phyloP scores from a whole-genome alignment of 2,329 filamentous ascomycete species.

The Periconia digitata region DNA sequence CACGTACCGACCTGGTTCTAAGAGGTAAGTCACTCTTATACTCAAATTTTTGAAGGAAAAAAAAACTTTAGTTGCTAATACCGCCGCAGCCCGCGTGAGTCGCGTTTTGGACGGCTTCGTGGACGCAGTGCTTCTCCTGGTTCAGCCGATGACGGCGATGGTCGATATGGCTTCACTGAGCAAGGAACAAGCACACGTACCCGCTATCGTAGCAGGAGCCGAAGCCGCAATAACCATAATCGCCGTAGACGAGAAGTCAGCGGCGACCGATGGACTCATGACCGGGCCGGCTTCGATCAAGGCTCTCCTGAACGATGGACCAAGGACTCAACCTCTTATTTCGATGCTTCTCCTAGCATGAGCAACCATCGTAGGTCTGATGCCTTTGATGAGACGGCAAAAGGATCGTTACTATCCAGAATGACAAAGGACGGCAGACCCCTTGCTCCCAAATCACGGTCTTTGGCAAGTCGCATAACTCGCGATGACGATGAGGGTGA shows the following conservation, averaged over 20 bases:
- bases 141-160: slow-evolving; percentile 49
- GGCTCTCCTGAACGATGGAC: slow-evolving; percentile 23
- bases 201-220: slow-evolving; percentile 47
- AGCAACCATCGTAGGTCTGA: slow-evolving; percentile 49
- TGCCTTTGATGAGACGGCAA: slow-evolving; percentile 42
- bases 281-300: slow-evolving; percentile 28
- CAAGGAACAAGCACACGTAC: slow-evolving; percentile 45
- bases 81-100: slow-evolving; percentile 23
- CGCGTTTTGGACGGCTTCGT: slow-evolving; percentile 53
- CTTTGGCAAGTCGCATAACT: slow-evolving; percentile 34
- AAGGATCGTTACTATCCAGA: slow-evolving; percentile 30
- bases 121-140: slow-evolving; percentile 62
- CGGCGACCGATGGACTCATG: slow-evolving; percentile 32
- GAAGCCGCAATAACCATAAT: slow-evolving; percentile 23
- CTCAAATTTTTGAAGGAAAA: background rate
- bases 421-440: slow-evolving; percentile 41
- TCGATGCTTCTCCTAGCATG: slow-evolving; percentile 41
- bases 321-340: slow-evolving; percentile 27
- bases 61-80: slow-evolving; percentile 7
- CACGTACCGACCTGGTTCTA: slow-evolving; percentile 32
- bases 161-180: slow-evolving; percentile 54
- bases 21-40: slow-evolving; percentile 18
- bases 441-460: slow-evolving; percentile 20
- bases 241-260: slow-evolving; percentile 26
- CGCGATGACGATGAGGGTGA: slow-evolving; percentile 22